Percentiles rank a stretch among this genome's conserved stretches.
Conservation (phyloP, 805 yeast genomes). For the Grigorovia humatica region DNA sequence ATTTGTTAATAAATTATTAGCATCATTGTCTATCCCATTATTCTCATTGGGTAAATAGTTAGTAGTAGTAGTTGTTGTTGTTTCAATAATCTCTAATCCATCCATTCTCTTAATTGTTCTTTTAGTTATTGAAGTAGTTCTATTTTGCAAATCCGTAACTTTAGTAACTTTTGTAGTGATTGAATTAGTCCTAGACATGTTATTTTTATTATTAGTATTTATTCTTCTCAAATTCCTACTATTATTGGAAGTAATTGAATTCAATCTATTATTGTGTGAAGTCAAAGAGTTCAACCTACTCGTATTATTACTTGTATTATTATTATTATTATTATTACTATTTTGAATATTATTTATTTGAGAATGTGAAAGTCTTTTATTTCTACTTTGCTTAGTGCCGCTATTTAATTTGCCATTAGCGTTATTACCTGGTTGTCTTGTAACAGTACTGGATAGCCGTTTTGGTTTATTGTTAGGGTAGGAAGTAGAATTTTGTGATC, state of each 20-base stretch:
- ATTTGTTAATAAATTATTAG: not conserved
- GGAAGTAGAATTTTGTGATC: constrained; percentile 11
- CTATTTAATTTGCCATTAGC: not conserved
- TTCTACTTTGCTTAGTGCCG: not conserved
- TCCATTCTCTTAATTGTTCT: constrained; percentile 42
- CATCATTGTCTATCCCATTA: not conserved
- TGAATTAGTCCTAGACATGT: constrained; percentile 15
- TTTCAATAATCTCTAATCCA: constrained; percentile 39
- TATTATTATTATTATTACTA: not conserved
- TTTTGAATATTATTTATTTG: not conserved
- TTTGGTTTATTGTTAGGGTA: not conserved
- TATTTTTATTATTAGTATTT: not conserved
- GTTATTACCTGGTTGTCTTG: not conserved
- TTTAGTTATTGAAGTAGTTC: constrained; percentile 46
- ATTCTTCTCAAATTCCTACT: not conserved
- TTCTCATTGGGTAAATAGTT: constrained; percentile 6
- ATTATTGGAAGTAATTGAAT: constrained; percentile 17
- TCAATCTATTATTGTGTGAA: constrained; percentile 8
- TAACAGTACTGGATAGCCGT: constrained; percentile 3
- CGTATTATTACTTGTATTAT: not conserved
- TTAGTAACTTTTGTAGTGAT: constrained; percentile 41
- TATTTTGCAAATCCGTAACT: constrained; percentile 40
- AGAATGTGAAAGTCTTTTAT: not conserved
- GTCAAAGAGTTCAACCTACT: constrained; percentile 1
- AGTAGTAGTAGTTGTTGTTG: constrained; percentile 36